phyloP scores from a whole-genome alignment of 805 yeast genomes.

The Starmerella roubikii region DNA sequence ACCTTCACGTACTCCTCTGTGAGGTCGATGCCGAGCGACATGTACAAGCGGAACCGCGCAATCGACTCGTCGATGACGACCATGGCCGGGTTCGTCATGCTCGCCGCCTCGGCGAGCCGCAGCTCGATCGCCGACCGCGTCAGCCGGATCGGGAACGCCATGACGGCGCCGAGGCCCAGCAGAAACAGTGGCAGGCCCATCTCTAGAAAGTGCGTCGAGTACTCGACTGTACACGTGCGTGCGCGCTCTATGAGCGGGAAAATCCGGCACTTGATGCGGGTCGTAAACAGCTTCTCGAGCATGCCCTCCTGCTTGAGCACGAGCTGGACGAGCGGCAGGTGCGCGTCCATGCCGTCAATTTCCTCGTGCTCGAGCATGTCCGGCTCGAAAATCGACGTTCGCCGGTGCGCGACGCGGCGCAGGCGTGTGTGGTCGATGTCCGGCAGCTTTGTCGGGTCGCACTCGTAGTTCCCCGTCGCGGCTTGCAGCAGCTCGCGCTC shows the following conservation, averaged over 20 bases:
- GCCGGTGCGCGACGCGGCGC: not conserved
- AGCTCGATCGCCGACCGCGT: conserved; percentile 66
- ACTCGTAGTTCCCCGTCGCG: conserved; percentile 78
- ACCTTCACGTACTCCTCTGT: conserved; percentile 52
- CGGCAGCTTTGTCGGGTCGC: conserved; percentile 41
- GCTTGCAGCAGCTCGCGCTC: conserved; percentile 46
- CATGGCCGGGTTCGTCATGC: conserved; percentile 72
- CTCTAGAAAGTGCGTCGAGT: conserved; percentile 43
- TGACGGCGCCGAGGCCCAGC: conserved; percentile 39
- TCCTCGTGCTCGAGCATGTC: not conserved
- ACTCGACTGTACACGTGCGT: conserved; percentile 52
- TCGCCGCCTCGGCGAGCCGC: conserved; percentile 63
- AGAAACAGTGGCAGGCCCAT: conserved; percentile 63
- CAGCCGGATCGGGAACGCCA: conserved; percentile 64
- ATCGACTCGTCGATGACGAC: conserved; percentile 93
- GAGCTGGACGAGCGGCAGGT: conserved; percentile 65
- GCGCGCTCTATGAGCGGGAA: conserved; percentile 77
- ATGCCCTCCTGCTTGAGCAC: conserved; percentile 50
- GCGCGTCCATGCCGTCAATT: not conserved
- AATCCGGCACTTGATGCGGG: conserved; percentile 51
- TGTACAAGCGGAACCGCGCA: conserved; percentile 66
- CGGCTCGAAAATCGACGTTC: conserved; percentile 1
- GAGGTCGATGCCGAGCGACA: conserved; percentile 60
- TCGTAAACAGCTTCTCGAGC: conserved; percentile 41
- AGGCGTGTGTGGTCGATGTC: conserved; percentile 21